Evolutionary conservation across 176 grass and related monocot species (phyloP).

Genomic region (Phyllostachys edulis): DNA sequence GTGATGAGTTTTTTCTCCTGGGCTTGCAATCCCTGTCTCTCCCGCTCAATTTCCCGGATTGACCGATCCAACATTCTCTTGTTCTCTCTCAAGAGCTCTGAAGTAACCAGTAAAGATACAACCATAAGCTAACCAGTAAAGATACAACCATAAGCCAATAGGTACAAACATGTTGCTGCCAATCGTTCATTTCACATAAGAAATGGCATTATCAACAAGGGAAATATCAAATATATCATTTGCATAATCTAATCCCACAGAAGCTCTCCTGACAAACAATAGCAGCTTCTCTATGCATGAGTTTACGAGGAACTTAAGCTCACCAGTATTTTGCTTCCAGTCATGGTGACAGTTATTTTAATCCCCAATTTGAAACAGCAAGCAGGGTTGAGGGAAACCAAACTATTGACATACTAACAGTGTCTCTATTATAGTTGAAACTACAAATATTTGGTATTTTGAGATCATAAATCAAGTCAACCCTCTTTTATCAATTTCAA

Average conservation of each 20-base stretch:
- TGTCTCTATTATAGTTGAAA: background rate
- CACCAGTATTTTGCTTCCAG: background rate
- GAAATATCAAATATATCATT: background rate
- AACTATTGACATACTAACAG: background rate
- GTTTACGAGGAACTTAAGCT: background rate
- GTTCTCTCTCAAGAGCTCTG: conserved; percentile 73
- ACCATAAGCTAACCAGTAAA: background rate
- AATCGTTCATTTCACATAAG: background rate
- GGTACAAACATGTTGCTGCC: background rate
- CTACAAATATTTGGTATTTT: background rate
- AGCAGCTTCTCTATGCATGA: background rate
- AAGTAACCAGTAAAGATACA: background rate
- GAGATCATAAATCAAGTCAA: background rate
- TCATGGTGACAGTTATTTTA: background rate
- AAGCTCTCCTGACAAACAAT: background rate
- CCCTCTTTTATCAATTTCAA: background rate
- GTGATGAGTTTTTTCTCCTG: conserved; percentile 79
- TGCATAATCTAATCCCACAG: background rate
- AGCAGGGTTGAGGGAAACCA: background rate
- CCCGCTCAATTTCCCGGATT: conserved; percentile 69
- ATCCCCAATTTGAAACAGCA: background rate
- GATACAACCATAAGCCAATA: background rate
- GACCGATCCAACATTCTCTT: conserved; percentile 76
- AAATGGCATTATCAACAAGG: background rate
- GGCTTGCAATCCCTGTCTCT: conserved; percentile 67